Evolutionary conservation across 352 stramenopile genomes (phyloP).

Genomic region (Globisporangium viniferum): DNA sequence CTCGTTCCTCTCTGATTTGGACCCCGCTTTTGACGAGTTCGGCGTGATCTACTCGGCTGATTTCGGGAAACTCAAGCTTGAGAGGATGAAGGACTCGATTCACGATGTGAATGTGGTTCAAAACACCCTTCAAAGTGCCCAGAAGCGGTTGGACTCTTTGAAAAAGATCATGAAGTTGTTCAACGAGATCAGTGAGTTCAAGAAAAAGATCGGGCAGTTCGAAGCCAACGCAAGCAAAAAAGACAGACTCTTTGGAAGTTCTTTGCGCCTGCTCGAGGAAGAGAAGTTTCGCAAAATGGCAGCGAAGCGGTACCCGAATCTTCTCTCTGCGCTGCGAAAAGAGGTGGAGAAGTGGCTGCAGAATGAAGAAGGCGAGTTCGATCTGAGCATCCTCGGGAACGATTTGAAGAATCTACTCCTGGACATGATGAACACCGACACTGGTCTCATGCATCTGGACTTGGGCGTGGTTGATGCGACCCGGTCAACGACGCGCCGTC

Average conservation of each 20-base stretch:
- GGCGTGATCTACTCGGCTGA: slow-evolving; percentile 35
- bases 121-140: slow-evolving; percentile 40
- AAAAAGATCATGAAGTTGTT: slow-evolving; percentile 80
- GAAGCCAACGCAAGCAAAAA: slow-evolving; percentile 68
- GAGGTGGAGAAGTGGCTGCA: slow-evolving; percentile 74
- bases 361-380: slow-evolving; percentile 70
- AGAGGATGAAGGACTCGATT: slow-evolving; percentile 41
- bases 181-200: slow-evolving; percentile 64
- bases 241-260: slow-evolving; percentile 72
- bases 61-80: slow-evolving; percentile 38
- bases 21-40: slow-evolving; percentile 52
- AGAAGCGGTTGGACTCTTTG: slow-evolving; percentile 63
- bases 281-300: slow-evolving; percentile 73
- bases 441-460: slow-evolving; percentile 80
- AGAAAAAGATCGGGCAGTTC: slow-evolving; percentile 77
- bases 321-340: slow-evolving; percentile 45
- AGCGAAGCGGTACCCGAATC: slow-evolving; percentile 63
- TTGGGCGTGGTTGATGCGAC: slow-evolving; percentile 42
- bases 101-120: slow-evolving; percentile 45
- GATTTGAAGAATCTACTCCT: slow-evolving; percentile 69
- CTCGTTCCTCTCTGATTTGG: slow-evolving; percentile 57
- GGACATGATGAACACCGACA: slow-evolving; percentile 84
- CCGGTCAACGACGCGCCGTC: slow-evolving; percentile 31
- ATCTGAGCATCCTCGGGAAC: slow-evolving; percentile 66
- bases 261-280: slow-evolving; percentile 67